A percentile compares a stretch with the other conserved stretches of the same genome.
Conservation (phyloP, 2,329 filamentous ascomycete genomes). For the Epichloe scottii region DNA sequence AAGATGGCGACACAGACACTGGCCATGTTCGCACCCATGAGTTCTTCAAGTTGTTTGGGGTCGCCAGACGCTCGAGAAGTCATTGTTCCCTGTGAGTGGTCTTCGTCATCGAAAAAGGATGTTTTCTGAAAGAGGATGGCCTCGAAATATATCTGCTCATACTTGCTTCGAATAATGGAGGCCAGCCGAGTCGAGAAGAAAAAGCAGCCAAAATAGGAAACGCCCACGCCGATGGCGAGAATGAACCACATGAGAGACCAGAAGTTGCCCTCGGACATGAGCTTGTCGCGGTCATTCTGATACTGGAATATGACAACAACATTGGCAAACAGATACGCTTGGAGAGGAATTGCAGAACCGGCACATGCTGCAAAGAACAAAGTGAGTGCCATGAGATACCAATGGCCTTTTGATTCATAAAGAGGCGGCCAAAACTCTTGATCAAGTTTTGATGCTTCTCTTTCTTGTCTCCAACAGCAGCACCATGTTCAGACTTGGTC, state of each 20-base stretch:
- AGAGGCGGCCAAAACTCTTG: slow-evolving; percentile 40
- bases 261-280: slow-evolving; percentile 36
- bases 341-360: slow-evolving; percentile 30
- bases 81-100: no score
- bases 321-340: slow-evolving; percentile 43
- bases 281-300: slow-evolving; percentile 13
- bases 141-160: slow-evolving; percentile 50
- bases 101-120: no score
- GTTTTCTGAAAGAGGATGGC: no score
- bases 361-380: slow-evolving; percentile 32
- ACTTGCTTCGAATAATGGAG: slow-evolving; percentile 35
- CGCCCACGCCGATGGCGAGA: slow-evolving; percentile 38
- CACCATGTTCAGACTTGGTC: slow-evolving; percentile 15
- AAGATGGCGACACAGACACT: no score
- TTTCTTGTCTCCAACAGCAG: slow-evolving; percentile 11
- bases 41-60: no score
- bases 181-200: slow-evolving; percentile 31
- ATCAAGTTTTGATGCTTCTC: slow-evolving; percentile 30
- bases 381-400: slow-evolving; percentile 37
- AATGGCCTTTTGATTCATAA: slow-evolving; percentile 43
- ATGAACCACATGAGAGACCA: slow-evolving; percentile 56
- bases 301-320: slow-evolving; percentile 36
- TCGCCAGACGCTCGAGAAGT: no score
- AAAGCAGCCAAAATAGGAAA: slow-evolving; percentile 35
- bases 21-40: no score